Evolutionary conservation across 768 basidiomycete species (phyloP), one percentile per base, ranked within the genome.

Genomic region (Cyclocybe cylindracea): DNA sequence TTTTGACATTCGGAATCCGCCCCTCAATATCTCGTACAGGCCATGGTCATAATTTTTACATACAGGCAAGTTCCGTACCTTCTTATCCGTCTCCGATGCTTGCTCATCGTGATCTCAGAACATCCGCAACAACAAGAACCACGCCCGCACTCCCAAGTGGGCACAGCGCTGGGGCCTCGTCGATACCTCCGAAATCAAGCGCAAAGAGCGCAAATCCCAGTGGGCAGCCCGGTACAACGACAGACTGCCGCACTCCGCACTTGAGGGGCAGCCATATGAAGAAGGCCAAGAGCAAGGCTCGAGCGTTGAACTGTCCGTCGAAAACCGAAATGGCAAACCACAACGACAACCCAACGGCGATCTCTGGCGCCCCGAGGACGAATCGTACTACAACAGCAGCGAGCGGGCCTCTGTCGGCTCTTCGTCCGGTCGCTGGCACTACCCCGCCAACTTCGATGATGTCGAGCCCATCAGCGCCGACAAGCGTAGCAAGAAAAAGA

Each of bases 91-190:
- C 19, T 45, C 35, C 34, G 16, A 16, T 44, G 29, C 55, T 44
- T 50, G 29, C 56, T 43, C 41, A 59, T 33, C 14, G 14, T 51
- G n/a, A 44, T 24, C 48, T 16, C 66, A 98, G 86, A 97, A 97
- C 70, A 85, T 98, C 58, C 79, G 95, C 50, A 98, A 97, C 74
- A 98, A 98, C 77, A 92, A 95, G 78, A 95, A 84, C 61, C 82
- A 90, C 65, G 77, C 80, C 10, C 85, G 95, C 39, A 97, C 95
- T n/a, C 95, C 95, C 14, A 95, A 97, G 70, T 98, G 95, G 95
- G 88, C 87, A 0, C 78, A 90, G 69, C 82, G 87, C 56, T 92
- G 92, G 67, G 95, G 95, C 36, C 88, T 98, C 40, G 84, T 98
- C 56, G 85, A 94, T 66, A 86, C 83, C 18, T 76, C 85, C 34